Evolutionary conservation across 495 filamentous ascomycete species (phyloP).

Genomic region (Trichoderma gamsii): DNA sequence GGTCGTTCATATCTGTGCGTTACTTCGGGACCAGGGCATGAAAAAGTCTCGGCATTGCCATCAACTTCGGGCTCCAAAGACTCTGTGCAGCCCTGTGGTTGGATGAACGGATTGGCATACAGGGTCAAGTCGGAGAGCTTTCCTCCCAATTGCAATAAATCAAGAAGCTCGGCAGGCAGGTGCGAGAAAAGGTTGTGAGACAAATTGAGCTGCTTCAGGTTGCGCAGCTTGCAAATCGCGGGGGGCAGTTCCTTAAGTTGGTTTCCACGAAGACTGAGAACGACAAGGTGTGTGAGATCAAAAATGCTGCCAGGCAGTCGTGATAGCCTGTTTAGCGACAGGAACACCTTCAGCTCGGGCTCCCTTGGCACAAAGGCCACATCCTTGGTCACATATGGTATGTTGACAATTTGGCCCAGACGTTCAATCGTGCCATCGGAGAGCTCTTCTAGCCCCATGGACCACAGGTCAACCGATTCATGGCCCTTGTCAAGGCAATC

Average conservation of each 20-base stretch:
- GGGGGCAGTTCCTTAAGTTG: conserved; percentile 57
- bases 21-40: neutral
- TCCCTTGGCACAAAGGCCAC: conserved; percentile 35
- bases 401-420: conserved; percentile 52
- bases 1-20: neutral
- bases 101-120: conserved; percentile 45
- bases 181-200: conserved; percentile 60
- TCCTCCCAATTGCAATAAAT: conserved; percentile 42
- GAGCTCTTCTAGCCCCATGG: conserved; percentile 29
- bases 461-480: conserved; percentile 57
- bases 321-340: conserved; percentile 55
- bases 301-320: conserved; percentile 47
- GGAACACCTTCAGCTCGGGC: conserved; percentile 57
- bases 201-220: conserved; percentile 63
- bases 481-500: conserved; percentile 54
- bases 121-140: conserved; percentile 33
- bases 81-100: conserved; percentile 21
- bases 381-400: conserved; percentile 35
- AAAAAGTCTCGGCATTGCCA: neutral
- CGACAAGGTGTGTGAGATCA: conserved; percentile 51
- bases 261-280: conserved; percentile 70
- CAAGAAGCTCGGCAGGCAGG: conserved; percentile 66
- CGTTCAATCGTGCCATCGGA: conserved; percentile 47
- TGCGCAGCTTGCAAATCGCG: conserved; percentile 55
- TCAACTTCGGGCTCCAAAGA: neutral